Base-by-base conservation (phyloP, 2,329 filamentous ascomycete species). In the Aspergillus viridinutans region DNA sequence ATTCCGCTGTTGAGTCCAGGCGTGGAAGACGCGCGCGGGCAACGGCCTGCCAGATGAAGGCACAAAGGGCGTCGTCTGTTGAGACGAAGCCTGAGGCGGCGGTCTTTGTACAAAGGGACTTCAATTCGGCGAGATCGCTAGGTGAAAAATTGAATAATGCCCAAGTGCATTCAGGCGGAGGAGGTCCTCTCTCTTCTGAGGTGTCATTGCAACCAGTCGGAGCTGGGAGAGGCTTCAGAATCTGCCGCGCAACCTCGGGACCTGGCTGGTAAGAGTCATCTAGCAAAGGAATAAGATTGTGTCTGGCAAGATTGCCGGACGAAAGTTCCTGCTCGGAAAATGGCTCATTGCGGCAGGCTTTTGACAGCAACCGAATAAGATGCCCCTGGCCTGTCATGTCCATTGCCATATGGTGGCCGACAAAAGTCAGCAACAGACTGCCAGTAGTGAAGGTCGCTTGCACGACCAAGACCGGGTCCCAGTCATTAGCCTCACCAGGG, bases 31-130 rank as follows among this genome's bases (percentile, higher is more conserved):
- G 77, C 0, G 72, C 75, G 29, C 76, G 76, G 0, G 70, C 68
- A 9, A 81, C 62, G 0, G 71, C 72, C 58, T 80, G 73, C 79
- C 80, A 85, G 54, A 83, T 68, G 49, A 84, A 78, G 0, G 81
- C 80, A 2, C 69, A 79, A 14, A 85, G 67, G 3, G 76, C 72
- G 62, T 85, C 83, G 55, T 85, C 81, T 0, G 81, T 84, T 1
- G 81, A 82, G 23, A 84, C 65, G 59, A 74, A 83, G 2, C 58
- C 3, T 7, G 55, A 38, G 9, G 49, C 20, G 5, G 45, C 28
- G 14, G 58, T 35, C 6, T 42, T 26, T 12, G 21, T 54, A 14
- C 79, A 78, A 0, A 63, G 35, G 0, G 63, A 47, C 57, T 84
- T 84, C 1, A 84, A 66, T 0, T 61, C 53, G 2, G 60, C 52